phyloP scores from a whole-genome alignment of 257 asterid species.

The Nicotiana sylvestris region DNA sequence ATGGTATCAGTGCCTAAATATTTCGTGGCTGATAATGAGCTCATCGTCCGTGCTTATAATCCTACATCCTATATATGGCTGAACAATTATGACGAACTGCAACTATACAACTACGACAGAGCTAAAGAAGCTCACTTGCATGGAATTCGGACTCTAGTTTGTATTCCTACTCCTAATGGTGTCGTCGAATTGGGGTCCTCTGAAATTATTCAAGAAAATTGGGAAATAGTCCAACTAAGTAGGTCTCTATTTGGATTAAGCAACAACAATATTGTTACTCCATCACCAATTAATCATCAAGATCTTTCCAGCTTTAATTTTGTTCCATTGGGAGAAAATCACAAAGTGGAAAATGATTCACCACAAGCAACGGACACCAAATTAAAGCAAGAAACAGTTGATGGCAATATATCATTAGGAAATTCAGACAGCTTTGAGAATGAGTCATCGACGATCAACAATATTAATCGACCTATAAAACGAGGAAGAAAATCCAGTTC shows the following conservation, averaged over 20 bases:
- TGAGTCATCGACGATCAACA: background rate
- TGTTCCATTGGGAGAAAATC: background rate
- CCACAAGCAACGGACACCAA: background rate
- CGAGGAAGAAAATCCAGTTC: background rate
- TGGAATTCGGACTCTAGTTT: slow-evolving; percentile 31
- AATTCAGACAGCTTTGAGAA: background rate
- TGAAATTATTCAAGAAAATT: slow-evolving; percentile 19
- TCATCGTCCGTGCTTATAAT: slow-evolving; percentile 18
- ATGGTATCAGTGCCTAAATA: slow-evolving; percentile 19
- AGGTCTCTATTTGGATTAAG: background rate
- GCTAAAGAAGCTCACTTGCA: slow-evolving; percentile 41
- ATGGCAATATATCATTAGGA: background rate
- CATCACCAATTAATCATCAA: background rate
- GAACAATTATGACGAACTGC: slow-evolving; percentile 20
- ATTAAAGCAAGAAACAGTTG: background rate
- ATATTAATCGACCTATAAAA: background rate
- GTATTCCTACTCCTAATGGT: slow-evolving; percentile 28
- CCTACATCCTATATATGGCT: slow-evolving; percentile 24
- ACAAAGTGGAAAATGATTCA: background rate
- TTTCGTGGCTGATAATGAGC: slow-evolving; percentile 13
- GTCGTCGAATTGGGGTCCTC: slow-evolving; percentile 39
- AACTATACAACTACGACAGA: slow-evolving; percentile 22
- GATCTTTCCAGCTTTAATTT: background rate
- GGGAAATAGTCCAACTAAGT: slow-evolving; percentile 19
- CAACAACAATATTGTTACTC: background rate